Evolutionary conservation across 768 basidiomycete genomes (phyloP).

Genomic region (Dendrothele bispora): DNA sequence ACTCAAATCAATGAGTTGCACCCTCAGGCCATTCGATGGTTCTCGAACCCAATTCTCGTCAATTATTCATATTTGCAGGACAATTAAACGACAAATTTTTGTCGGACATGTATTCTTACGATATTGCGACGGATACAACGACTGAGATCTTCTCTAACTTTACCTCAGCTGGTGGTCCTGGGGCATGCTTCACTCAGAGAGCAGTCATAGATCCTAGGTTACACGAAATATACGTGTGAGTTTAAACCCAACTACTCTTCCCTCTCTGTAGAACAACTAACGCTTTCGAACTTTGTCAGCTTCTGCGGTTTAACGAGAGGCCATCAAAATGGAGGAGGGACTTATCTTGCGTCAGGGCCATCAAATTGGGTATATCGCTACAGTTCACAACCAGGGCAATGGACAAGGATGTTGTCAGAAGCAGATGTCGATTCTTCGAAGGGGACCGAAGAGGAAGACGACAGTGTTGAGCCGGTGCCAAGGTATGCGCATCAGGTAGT

Average conservation of each 20-base stretch:
- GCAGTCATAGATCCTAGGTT: slow-evolving; percentile 64
- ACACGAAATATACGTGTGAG: slow-evolving; percentile 75
- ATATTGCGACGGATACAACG: slow-evolving; percentile 55
- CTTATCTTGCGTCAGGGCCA: slow-evolving; percentile 44
- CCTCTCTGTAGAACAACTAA: not conserved
- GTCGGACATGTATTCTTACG: slow-evolving; percentile 76
- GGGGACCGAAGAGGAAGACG: slow-evolving; percentile 5
- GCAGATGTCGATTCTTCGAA: slow-evolving; percentile 13
- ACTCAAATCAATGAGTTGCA: not conserved
- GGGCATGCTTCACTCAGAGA: slow-evolving; percentile 72
- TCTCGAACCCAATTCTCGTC: slow-evolving; percentile 56
- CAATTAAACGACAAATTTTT: slow-evolving; percentile 66
- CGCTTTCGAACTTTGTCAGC: slow-evolving; percentile 29
- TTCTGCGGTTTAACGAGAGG: slow-evolving; percentile 61
- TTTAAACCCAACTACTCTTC: slow-evolving; percentile 4
- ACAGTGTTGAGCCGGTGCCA: slow-evolving; percentile 47
- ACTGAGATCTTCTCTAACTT: slow-evolving; percentile 67
- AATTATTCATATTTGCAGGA: slow-evolving; percentile 74
- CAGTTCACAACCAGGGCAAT: slow-evolving; percentile 55
- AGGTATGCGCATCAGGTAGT: slow-evolving; percentile 81
- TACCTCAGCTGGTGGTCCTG: slow-evolving; percentile 60
- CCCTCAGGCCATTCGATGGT: slow-evolving; percentile 80
- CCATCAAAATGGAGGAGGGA: slow-evolving; percentile 32
- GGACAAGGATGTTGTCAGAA: slow-evolving; percentile 57
- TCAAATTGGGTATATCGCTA: slow-evolving; percentile 74